Base-by-base conservation (phyloP, 495 filamentous ascomycete genomes). In the Xylaria acuta region DNA sequence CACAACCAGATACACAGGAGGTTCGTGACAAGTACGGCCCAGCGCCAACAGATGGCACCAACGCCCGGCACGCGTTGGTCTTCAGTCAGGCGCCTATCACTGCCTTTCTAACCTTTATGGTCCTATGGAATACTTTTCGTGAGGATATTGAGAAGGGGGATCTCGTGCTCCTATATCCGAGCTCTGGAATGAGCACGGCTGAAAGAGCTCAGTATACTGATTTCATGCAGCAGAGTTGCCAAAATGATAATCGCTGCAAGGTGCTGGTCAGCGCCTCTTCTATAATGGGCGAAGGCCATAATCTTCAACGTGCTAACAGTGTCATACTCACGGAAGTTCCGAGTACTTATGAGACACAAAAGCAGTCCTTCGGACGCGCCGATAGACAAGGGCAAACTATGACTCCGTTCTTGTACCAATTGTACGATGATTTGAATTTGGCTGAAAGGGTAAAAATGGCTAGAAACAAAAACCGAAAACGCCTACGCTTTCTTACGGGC, bases 221-320 rank as follows among this genome's bases (percentile, higher is more conserved):
- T 5, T 63, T 25, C n/a, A 14, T 63, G n/a, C 36, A 43, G 22
- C 20, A 43, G 38, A 43, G 38, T 43, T 63, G 59, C 16, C 16
- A 27, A 20, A 9, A 43, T 16, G 59, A 43, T 5, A 22, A 18
- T 18, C 59, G 36, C 12, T 22, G 20, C n/a, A 63, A 63, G 22
- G 59, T 63, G 59, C 22, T 63, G 11, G 27, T 63, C 12, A 40
- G n/a, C 12, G 43, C 58, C 5, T n/a, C n/a, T n/a, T n/a, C n/a
- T n/a, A n/a, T n/a, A 20, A 5, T 6, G 59, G 59, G 59, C 0
- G 59, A 63, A 43, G 59, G 59, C 3, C 22, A 40, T 27, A 63
- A 63, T 18, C 22, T 63, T 40, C 59, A 63, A 43, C 59, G 59
- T 16, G 59, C 30, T 14, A 63, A 63, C 38, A 63, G 8, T 3